These are phyloP conservation scores for Lyophyllum decastes DNA, from an alignment of 768 basidiomycete species.

Conservation along the genomic window DNA sequence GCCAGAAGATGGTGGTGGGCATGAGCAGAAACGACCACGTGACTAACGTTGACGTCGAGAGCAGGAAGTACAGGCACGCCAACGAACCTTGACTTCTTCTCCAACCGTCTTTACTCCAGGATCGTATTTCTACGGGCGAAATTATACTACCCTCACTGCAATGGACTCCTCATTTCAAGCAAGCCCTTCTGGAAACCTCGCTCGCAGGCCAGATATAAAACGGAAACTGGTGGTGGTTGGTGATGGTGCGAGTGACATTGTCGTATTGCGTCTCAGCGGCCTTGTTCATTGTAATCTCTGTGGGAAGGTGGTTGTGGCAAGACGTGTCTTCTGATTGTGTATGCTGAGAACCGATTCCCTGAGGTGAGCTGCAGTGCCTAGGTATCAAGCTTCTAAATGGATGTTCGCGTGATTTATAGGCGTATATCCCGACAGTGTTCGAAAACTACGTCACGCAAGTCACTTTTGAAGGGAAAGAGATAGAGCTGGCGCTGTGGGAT, in stretches of 20 bases:
- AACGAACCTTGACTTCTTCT: background rate
- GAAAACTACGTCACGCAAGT: constrained; percentile 93
- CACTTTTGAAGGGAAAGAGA: constrained; percentile 81
- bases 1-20: constrained; percentile 57
- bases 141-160: constrained; percentile 10
- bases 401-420: constrained; percentile 44
- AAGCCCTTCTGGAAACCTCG: constrained; percentile 25
- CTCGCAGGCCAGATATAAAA: constrained; percentile 76
- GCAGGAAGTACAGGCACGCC: background rate
- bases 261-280: constrained; percentile 3
- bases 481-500: constrained; percentile 98
- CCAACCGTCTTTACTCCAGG: constrained; percentile 1
- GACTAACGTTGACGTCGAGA: constrained; percentile 9
- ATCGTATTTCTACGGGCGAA: background rate
- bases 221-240: constrained; percentile 88
- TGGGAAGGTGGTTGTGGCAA: constrained; percentile 80
- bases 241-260: constrained; percentile 58
- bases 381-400: constrained; percentile 15
- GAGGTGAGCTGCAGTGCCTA: constrained; percentile 57
- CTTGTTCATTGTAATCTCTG: constrained; percentile 14
- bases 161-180: constrained; percentile 30
- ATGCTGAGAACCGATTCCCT: constrained; percentile 94
- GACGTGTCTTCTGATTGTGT: constrained; percentile 95
- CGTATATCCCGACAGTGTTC: constrained; percentile 92
- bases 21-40: constrained; percentile 31